A percentile compares a stretch with the other conserved stretches of the same genome.
These are phyloP conservation scores for Boletus tomentosulus DNA, from an alignment of 768 basidiomycete genomes.

Conservation along the genomic window DNA sequence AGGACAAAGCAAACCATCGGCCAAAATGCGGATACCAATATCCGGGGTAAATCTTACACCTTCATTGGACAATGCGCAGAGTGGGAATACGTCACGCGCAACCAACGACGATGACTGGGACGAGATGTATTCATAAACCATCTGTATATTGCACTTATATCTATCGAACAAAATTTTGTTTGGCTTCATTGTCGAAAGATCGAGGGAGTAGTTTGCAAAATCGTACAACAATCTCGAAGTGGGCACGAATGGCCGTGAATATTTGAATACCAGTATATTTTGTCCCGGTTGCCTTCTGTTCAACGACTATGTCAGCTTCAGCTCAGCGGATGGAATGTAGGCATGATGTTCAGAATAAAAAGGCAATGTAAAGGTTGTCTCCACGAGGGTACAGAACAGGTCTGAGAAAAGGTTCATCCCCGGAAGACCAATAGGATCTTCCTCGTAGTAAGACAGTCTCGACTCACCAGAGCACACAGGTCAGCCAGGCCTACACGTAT, in stretches of 20 bases:
- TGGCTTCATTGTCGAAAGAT: too few relatives aligned
- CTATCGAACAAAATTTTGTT: background rate
- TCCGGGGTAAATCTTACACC: conserved; percentile 20
- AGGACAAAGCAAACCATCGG: conserved; percentile 3
- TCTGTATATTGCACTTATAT: background rate
- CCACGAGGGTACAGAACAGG: conserved; percentile 29
- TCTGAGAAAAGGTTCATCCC: conserved; percentile 26
- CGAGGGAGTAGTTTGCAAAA: background rate
- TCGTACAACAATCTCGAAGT: background rate
- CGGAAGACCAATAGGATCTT: background rate
- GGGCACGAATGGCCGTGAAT: too few relatives aligned
- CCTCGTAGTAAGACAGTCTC: background rate
- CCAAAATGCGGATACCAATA: conserved; percentile 18
- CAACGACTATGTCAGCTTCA: conserved; percentile 6
- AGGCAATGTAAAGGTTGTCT: conserved; percentile 25
- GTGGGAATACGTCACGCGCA: conserved; percentile 11
- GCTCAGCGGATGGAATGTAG: background rate
- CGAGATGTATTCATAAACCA: conserved; percentile 53
- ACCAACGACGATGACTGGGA: conserved; percentile 56
- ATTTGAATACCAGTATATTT: background rate
- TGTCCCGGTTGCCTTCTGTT: background rate
- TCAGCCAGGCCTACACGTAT: too few relatives aligned
- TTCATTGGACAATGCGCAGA: conserved; percentile 7
- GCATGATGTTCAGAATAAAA: conserved; percentile 13
- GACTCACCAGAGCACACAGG: conserved; percentile 9